Evolutionary conservation across 441 rosid genomes (phyloP), one percentile per base, ranked within the genome.

Genomic region (Aleurites moluccanus): DNA sequence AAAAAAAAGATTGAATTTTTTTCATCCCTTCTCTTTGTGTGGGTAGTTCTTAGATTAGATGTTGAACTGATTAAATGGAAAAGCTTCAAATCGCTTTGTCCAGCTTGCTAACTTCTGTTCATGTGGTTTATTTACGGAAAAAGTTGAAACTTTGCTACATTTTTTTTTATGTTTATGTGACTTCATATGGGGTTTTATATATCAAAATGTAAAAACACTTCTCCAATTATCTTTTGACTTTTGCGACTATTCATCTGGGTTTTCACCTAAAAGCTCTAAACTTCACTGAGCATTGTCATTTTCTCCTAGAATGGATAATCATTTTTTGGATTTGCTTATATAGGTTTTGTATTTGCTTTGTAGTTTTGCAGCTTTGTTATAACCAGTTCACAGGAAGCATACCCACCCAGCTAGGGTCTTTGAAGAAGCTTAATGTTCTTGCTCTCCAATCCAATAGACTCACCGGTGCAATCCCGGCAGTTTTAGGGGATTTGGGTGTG

Each of bases 351-450:
- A 42, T 73, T 68, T 70, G 68, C 53, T 62, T 72, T 84, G 77
- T 57, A 96, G 99, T 93, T 69, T 81, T 94, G 92, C 97, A 94
- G 92, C 93, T 96, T 3, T 91, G 99, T 73, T 89, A 85, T 84
- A 96, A 96, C 84, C 89, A 89, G 78, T 80, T 96, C 61, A 87
- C 91, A 6, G 99, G 97, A 75, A 88, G 88, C 76, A 84, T 96
- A 73, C 99, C 98, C 10, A 81, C 85, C 38, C 82, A 86, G 81
- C 49, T 96, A 73, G 93, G 98, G 33, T 87, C 96, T 50, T 62
- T 92, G 80, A 87, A 73, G 86, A 92, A 81, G 87, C 97, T 96
- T 2, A 91, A 38, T 76, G 96, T 91, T 78, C 88, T 96, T 59
- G 87, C 92, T 18, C 88, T 96, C 69, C 99, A 92, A 70, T 84